Conservation (phyloP, 192 early-diverging fungal species). For the Coemansia guatemalensis region DNA sequence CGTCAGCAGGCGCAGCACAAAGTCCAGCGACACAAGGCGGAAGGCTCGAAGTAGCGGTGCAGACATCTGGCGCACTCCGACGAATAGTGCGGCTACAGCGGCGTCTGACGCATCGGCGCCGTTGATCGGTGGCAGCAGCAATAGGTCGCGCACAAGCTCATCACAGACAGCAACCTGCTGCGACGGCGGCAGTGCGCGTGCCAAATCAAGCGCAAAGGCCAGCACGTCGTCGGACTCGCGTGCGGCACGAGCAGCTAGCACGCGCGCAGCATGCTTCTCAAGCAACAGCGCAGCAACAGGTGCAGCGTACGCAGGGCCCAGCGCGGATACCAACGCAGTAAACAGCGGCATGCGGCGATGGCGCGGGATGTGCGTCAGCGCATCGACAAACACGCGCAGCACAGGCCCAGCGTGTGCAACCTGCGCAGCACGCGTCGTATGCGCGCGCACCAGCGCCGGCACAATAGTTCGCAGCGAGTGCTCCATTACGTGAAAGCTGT, state of each 20-base stretch:
- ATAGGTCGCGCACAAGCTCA: constrained; percentile 58
- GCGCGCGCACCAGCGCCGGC: constrained; percentile 64
- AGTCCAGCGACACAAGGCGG: constrained; percentile 46
- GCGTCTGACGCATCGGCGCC: constrained; percentile 3
- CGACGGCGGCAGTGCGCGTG: constrained; percentile 63
- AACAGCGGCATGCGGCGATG: constrained; percentile 90
- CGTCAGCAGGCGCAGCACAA: constrained; percentile 46
- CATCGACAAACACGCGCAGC: constrained; percentile 88
- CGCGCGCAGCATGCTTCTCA: constrained; percentile 63
- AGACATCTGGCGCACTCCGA: constrained; percentile 26
- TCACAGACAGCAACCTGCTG: constrained; percentile 68
- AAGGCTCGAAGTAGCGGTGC: constrained; percentile 37
- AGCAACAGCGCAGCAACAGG: constrained; percentile 72
- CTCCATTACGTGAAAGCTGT: constrained; percentile 93
- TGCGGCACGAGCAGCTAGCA: constrained; percentile 38
- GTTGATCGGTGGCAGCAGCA: constrained; percentile 51
- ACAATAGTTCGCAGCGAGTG: constrained; percentile 85
- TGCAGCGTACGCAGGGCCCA: constrained; percentile 79
- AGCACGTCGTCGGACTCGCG: constrained; percentile 64
- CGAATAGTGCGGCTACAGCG: constrained; percentile 9
- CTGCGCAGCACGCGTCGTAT: constrained; percentile 13
- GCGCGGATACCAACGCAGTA: constrained; percentile 72
- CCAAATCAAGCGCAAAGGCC: constrained; percentile 75
- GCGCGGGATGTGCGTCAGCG: constrained; percentile 87
- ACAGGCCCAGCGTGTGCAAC: constrained; percentile 68